Evolutionary conservation across 371 early-diverging fungal genomes (phyloP), one percentile per base, ranked within the genome.

Genomic region (Mortierella sp.): DNA sequence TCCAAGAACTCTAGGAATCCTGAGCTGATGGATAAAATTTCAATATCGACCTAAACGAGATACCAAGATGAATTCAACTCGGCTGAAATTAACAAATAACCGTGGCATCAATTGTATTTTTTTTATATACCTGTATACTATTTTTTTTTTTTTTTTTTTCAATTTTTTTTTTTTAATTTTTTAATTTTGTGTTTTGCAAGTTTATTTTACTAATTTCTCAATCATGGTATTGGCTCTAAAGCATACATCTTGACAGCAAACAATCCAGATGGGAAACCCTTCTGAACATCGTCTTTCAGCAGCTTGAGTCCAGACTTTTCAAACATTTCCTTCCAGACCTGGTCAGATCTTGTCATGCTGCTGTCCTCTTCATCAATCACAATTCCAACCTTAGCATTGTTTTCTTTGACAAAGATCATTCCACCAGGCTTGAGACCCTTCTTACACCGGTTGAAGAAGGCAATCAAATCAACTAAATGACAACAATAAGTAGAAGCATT

Each of bases 331-430:
- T 94, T 93, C 68, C 95, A 87, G 3, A 93, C 85, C 9, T 75
- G 72, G 51, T 91, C 91, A 0, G 96, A 90, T 77, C 93, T 75
- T 12, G 97, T 97, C n/a, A 96, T 92, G 73, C 95, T 94, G 83
- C 94, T 93, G 73, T 97, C 98, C 49, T 92, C 92, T 45, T 90
- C 88, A 76, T 97, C 97, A 28, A 97, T 80, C 5, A 93, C 84
- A 28, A 92, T 89, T 22, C 89, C 92, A 16, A 75, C 69, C 16
- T 86, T 78, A 3, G 94, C 87, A 54, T 94, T 89, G 78, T 97
- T 98, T 70, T 98, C 98, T 75, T 97, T 98, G 66, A 97, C 89
- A 47, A 94, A 93, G 73, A 98, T 93, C 47, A 95, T 51, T 1
- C 97, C 97, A 63, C 89, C 87, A 0, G 90, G 89, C 64, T 87